Conservation (phyloP, 306 rosid genomes). For the Castanospermum australe region DNA sequence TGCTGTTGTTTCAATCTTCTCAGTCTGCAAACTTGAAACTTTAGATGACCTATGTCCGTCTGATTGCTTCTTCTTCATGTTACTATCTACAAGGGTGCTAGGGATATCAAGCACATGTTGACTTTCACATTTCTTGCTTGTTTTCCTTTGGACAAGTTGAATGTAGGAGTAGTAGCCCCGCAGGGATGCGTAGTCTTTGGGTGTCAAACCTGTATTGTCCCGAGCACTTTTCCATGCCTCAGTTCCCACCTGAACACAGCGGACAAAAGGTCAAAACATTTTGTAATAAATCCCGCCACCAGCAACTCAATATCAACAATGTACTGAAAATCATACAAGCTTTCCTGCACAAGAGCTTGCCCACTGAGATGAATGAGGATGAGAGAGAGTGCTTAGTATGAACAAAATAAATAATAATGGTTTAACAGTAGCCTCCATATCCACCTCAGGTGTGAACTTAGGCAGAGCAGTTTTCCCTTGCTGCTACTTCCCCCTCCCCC, state of each 20-base stretch:
- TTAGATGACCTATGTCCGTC: constrained; percentile 46
- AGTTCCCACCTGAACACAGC: constrained; percentile 67
- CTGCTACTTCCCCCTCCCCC: not conserved
- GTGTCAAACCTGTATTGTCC: constrained; percentile 73
- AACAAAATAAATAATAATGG: not conserved
- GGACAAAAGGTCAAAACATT: not conserved
- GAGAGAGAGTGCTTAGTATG: not conserved
- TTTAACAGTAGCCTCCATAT: not conserved
- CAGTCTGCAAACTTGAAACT: constrained; percentile 56
- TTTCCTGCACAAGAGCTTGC: not conserved
- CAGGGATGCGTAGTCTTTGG: constrained; percentile 70
- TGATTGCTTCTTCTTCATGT: constrained; percentile 42
- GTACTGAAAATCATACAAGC: not conserved
- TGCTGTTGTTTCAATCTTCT: constrained; percentile 32
- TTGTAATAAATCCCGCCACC: not conserved
- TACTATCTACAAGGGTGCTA: constrained; percentile 40
- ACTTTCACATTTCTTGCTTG: constrained; percentile 37
- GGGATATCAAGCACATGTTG: constrained; percentile 75
- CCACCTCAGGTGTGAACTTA: not conserved
- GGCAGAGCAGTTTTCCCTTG: too few species aligned
- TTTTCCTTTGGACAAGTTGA: constrained; percentile 69
- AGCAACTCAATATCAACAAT: not conserved
- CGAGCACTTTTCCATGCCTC: constrained; percentile 75
- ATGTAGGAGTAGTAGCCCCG: constrained; percentile 71
- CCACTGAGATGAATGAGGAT: not conserved